Conservation (phyloP, 1,284 basidiomycete genomes). For the Bondarzewia mesenterica region DNA sequence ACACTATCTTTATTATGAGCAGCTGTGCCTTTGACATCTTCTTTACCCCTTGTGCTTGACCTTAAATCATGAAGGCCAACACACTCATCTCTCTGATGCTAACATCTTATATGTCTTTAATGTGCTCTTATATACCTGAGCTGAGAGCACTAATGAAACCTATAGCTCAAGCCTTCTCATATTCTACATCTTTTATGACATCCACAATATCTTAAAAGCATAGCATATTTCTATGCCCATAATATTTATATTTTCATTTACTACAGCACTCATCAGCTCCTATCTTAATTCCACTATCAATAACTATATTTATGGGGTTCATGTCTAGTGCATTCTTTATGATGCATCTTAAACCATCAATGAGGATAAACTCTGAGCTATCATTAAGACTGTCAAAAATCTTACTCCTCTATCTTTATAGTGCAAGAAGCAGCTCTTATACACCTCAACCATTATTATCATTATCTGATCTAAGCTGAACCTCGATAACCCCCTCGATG, state of each 20-base stretch:
- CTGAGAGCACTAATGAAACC: slow-evolving; percentile 12
- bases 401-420: not conserved
- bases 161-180: slow-evolving; percentile 22
- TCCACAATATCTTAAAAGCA: slow-evolving; percentile 12
- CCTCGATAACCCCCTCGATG: not conserved
- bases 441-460: not conserved
- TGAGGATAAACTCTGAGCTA: not conserved
- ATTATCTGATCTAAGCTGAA: not conserved
- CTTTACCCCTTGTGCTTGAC: not conserved
- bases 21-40: slow-evolving; percentile 15
- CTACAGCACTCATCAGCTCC: slow-evolving; percentile 9
- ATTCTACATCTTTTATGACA: slow-evolving; percentile 25
- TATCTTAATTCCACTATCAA: slow-evolving; percentile 13
- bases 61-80: not conserved
- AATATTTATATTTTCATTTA: slow-evolving; percentile 10
- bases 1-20: slow-evolving; percentile 13
- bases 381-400: not conserved
- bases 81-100: slow-evolving; percentile 2
- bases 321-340: slow-evolving; percentile 20
- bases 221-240: slow-evolving; percentile 11
- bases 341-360: slow-evolving; percentile 10
- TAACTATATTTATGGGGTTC: slow-evolving; percentile 16
- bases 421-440: not conserved
- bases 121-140: slow-evolving; percentile 13
- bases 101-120: slow-evolving; percentile 12